Base-by-base conservation (phyloP, 2,329 filamentous ascomycete genomes). In the Pseudocercospora cruenta region DNA sequence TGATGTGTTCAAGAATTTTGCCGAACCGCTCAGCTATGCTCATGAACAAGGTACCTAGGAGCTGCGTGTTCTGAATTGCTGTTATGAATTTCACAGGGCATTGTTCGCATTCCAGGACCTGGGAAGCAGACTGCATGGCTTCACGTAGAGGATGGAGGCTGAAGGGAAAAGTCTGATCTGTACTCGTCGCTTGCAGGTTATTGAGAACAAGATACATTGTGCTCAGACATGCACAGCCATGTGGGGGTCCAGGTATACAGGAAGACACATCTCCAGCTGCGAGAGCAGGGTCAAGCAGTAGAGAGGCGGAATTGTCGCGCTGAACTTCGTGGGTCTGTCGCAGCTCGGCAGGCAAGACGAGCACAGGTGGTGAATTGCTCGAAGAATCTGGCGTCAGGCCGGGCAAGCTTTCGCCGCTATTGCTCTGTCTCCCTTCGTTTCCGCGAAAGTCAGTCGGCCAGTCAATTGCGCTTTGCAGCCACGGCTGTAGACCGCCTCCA, bases 171-270 rank as follows among this genome's bases (percentile, higher is more conserved):
- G 73, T 58, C 67, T 80, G 77, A 28, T 73, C 62, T 47, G 65
- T 39, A 49, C 71, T 62, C 58, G 82, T 73, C 10, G 77, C 70
- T 67, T 82, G 78, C 19, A 85, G 76, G 49, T 77, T 78, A 19
- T 75, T 78, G 22, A 83, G 73, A 1, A 79, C 79, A 2, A 84
- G 75, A 69, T 82, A 84, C 63, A 81, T 80, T n/a, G 77, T 77
- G 8, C 79, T 80, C 36, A 84, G 78, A 67, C 82, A 84, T 58
- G 78, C 77, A 71, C 82, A 84, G 14, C 73, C 58, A 10, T 70
- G 68, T 12, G 72, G 21, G 28, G 69, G 47, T 72, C 65, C 26
- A 22, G 62, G 65, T n/a, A 64, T 54, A 60, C 33, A 62, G 58
- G 51, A 61, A 60, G 24, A 26, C 51, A 31, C 12, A 55, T 55